phyloP scores from a whole-genome alignment of 1,139 yeast species.

The Kodamaea sp. region DNA sequence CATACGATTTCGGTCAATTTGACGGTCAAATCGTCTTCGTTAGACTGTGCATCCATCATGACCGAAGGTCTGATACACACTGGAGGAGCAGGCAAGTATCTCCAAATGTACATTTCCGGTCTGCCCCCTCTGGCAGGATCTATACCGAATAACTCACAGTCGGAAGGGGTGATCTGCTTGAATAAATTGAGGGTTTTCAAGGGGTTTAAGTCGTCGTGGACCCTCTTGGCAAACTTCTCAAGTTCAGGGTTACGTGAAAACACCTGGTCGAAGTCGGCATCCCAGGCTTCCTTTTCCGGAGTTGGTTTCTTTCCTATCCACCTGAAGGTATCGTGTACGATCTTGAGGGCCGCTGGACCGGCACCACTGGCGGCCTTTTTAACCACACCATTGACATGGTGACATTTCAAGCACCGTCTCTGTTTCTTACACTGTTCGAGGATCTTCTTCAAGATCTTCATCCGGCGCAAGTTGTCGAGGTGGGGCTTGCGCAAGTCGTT shows the following conservation, averaged over 20 bases:
- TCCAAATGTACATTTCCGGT: constrained; percentile 97
- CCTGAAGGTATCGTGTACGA: constrained; percentile 93
- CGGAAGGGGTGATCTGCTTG: constrained; percentile 80
- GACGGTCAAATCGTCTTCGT: constrained; percentile 96
- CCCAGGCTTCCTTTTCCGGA: constrained; percentile 85
- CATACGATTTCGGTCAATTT: constrained; percentile 95
- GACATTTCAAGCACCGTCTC: constrained; percentile 85
- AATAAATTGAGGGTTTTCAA: constrained; percentile 83
- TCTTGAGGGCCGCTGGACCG: constrained; percentile 89
- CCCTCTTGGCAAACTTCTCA: constrained; percentile 82
- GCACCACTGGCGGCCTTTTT: constrained; percentile 94
- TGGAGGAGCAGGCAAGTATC: constrained; percentile 97
- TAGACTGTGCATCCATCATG: constrained; percentile 88
- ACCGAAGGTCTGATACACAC: constrained; percentile 98
- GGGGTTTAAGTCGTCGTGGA: constrained; percentile 93
- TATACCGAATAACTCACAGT: constrained; percentile 90
- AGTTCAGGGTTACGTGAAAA: constrained; percentile 78
- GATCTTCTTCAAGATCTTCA: constrained; percentile 81
- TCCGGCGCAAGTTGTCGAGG: constrained; percentile 85
- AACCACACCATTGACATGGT: constrained; percentile 92
- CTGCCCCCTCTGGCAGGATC: constrained; percentile 87
- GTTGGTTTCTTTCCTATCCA: constrained; percentile 92
- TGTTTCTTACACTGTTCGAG: constrained; percentile 95
- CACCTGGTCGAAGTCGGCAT: constrained; percentile 76
- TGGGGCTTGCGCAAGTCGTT: constrained; percentile 83